phyloP scores from a whole-genome alignment of 441 rosid genomes.

The Populus hybrid region DNA sequence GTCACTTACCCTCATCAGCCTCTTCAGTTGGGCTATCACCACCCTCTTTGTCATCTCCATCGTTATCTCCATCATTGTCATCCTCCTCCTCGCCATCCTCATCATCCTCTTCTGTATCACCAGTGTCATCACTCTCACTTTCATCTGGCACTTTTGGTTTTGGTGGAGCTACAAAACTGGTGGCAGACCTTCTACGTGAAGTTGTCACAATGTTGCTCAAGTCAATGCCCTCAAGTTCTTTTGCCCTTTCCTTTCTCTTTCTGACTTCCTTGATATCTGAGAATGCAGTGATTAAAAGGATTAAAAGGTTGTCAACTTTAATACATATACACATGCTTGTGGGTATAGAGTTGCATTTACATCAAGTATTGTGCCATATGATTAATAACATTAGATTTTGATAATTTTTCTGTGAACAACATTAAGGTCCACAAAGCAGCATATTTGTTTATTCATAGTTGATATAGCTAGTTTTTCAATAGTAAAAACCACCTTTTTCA shows the following conservation, averaged over 20 bases:
- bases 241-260: conserved; percentile 69
- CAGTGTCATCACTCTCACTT: conserved; percentile 38
- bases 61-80: conserved; percentile 27
- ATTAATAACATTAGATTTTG: not conserved
- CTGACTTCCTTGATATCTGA: conserved; percentile 85
- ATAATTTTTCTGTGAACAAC: not conserved
- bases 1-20: conserved; percentile 39
- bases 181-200: conserved; percentile 75
- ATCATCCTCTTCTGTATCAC: conserved; percentile 22
- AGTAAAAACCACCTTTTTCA: conserved; percentile 59
- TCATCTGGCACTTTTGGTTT: conserved; percentile 61
- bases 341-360: not conserved
- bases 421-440: not conserved
- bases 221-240: conserved; percentile 92
- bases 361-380: not conserved
- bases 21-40: conserved; percentile 50
- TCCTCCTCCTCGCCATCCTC: conserved; percentile 27
- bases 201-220: conserved; percentile 75
- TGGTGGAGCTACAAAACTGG: conserved; percentile 56
- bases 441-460: not conserved
- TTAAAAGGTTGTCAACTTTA: conserved; percentile 3
- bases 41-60: conserved; percentile 28
- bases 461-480: not conserved
- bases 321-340: not conserved
- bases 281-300: conserved; percentile 2